These are phyloP conservation scores for Yarrowia yakushimensis DNA, from an alignment of 805 yeast species.

Conservation along the genomic window DNA sequence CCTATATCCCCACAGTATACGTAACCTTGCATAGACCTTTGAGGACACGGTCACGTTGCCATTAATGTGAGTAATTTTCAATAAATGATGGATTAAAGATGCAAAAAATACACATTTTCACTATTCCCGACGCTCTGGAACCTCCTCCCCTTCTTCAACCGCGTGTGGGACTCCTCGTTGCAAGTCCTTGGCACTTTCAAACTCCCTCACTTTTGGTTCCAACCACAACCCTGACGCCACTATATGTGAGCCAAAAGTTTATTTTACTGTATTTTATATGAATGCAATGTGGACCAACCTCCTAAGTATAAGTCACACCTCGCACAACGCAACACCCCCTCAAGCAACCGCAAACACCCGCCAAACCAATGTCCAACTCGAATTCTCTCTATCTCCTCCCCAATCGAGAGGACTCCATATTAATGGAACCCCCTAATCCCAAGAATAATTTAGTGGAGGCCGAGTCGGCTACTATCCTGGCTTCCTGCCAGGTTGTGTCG, in stretches of 20 bases:
- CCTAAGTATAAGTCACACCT: not conserved
- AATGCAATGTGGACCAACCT: constrained; percentile 15
- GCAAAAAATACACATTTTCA: no score
- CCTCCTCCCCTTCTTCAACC: no score
- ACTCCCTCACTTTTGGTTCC: not conserved
- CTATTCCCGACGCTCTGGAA: no score
- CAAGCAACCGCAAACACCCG: not conserved
- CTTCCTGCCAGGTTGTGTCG: constrained; percentile 24
- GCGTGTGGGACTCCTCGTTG: no score
- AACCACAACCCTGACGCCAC: constrained; percentile 24
- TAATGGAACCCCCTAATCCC: constrained; percentile 22
- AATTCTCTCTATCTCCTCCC: constrained; percentile 24
- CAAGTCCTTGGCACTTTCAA: not conserved
- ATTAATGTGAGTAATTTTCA: not conserved
- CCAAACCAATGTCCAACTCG: constrained; percentile 14
- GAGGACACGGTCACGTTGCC: not conserved
- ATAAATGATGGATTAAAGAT: not conserved
- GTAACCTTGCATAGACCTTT: constrained; percentile 1
- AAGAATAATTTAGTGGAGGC: constrained; percentile 22
- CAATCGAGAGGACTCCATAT: constrained; percentile 16
- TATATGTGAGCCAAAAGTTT: not conserved
- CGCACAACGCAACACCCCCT: not conserved
- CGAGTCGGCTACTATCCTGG: constrained; percentile 24
- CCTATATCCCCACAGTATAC: not conserved
- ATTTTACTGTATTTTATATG: not conserved